Base-by-base conservation (phyloP, 1,284 basidiomycete species). In the Tilletia setariae region DNA sequence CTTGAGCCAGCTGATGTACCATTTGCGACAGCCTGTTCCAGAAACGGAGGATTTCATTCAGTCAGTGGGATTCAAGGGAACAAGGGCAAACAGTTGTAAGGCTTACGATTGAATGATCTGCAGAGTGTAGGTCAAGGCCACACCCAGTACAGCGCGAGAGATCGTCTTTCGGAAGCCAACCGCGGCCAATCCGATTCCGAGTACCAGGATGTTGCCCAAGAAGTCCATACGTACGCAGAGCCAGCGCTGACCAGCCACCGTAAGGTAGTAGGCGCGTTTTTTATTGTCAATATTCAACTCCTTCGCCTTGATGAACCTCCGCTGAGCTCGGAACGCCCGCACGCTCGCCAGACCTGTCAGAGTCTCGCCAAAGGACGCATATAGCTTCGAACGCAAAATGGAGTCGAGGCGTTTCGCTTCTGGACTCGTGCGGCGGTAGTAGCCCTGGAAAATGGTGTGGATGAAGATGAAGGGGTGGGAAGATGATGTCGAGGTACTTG, bases 81-180 rank as follows among this genome's bases (percentile, higher is more conserved):
- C 35, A 40, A 40, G 35, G 35, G 6, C 6, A 25, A 91, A 88
- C 62, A 94, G 88, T 79, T 93, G 86, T 90, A n/a, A n/a, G n/a
- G 90, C 89, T 77, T 94, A 93, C 0, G 87, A 83, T 86, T 88
- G 73, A n/a, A 80, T 80, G 47, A 80, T 76, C 84, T 87, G 87
- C 65, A 93, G 85, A 64, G 68, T 90, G 82, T 92, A 93, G 0
- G 89, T 90, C 53, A 93, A 80, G 9, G 91, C 88, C 16, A 92
- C 84, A 69, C 90, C 91, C 46, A 90, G 92, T 76, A 92, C 88
- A 2, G 91, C 86, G 0, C 93, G 90, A 0, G 90, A 90, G 62
- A 93, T 89, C 28, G 84, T 86, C 83, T 89, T 89, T 65, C 90
- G 86, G 30, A 89, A 88, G 43, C 87, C 89, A 25, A 94, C 88